Base-by-base conservation (phyloP, 345 rosid genomes). In the Xanthoceras sorbifolium region DNA sequence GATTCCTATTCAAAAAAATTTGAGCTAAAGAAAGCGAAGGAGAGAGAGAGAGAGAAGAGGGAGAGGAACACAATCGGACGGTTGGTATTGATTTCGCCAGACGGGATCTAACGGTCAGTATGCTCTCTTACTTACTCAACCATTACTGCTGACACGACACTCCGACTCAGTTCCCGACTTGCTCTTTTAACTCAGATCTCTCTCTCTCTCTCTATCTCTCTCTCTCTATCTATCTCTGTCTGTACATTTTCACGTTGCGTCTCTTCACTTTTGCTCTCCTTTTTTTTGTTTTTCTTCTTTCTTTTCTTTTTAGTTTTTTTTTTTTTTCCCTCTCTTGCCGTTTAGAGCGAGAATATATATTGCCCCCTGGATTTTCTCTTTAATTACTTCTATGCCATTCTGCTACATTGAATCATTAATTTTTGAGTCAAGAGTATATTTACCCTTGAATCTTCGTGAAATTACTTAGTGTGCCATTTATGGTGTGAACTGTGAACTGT, bases 151-250 rank as follows among this genome's bases (percentile, higher is more conserved):
- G 84, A 84, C 79, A 62, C 73, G 59, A 70, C 62, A 70, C 29
- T 26, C 42, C 50, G 77, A 71, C 80, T 76, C 69, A 32, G 64
- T 10, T 31, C 34, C 77, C 10, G 60, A 79, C 81, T 77, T 85
- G 81, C 59, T 66, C 74, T 66, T 61, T 61, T 9, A 78, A 80
- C 85, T 80, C 90, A 85, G 89, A 86, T 82, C 85, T 84, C 82
- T 81, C 83, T 62, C 80, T 67, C 78, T 69, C 76, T 69, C 76
- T 69, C 79, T 57, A 73, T 67, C 66, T 66, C 26, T 77, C 73
- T 64, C 75, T 9, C 71, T 67, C 61, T 25, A 20, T 67, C 36
- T 67, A 52, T 68, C 71, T 63, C 38, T 23, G 14, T 73, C 72
- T 62, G 73, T 17, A 15, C 64, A 75, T 69, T 67, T 80, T 80